Evolutionary conservation across 805 yeast species (phyloP).

Genomic region (Starmerella ratchasimensis): DNA sequence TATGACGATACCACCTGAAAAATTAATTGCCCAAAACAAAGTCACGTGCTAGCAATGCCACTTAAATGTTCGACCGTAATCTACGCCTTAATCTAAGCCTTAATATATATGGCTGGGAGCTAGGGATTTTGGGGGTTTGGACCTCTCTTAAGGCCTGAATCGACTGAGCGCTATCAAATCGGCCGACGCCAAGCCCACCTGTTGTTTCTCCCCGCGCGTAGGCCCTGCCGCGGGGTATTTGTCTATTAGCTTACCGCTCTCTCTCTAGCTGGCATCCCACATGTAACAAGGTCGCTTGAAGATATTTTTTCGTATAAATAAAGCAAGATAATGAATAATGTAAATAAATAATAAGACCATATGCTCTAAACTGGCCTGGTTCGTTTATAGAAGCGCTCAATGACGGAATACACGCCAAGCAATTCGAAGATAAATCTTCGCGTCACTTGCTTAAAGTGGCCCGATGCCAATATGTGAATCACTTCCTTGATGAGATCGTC

Average conservation of each 20-base stretch:
- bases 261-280: too few relatives aligned
- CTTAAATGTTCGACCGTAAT: not conserved
- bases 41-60: conserved; percentile 1
- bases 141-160: too few relatives aligned
- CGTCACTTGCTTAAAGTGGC: conserved; percentile 45
- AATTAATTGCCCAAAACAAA: conserved; percentile 1
- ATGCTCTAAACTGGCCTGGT: not conserved
- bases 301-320: too few relatives aligned
- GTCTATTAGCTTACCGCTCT: too few relatives aligned
- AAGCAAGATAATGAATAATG: not conserved
- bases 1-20: conserved; percentile 4
- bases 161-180: too few relatives aligned
- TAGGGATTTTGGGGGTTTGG: too few relatives aligned
- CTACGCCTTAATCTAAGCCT: not conserved
- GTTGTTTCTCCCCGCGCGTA: too few relatives aligned
- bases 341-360: not conserved
- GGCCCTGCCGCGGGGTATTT: too few relatives aligned
- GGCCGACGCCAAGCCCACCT: too few relatives aligned
- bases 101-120: too few relatives aligned
- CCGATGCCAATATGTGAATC: conserved; percentile 40
- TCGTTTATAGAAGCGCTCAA: conserved; percentile 13
- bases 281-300: too few relatives aligned
- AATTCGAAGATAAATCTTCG: conserved; percentile 55
- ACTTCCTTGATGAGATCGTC: conserved; percentile 42
- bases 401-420: conserved; percentile 31